These are phyloP conservation scores for Cladobotryum mycophilum DNA, from an alignment of 2,329 filamentous ascomycete species.

Conservation along the genomic window DNA sequence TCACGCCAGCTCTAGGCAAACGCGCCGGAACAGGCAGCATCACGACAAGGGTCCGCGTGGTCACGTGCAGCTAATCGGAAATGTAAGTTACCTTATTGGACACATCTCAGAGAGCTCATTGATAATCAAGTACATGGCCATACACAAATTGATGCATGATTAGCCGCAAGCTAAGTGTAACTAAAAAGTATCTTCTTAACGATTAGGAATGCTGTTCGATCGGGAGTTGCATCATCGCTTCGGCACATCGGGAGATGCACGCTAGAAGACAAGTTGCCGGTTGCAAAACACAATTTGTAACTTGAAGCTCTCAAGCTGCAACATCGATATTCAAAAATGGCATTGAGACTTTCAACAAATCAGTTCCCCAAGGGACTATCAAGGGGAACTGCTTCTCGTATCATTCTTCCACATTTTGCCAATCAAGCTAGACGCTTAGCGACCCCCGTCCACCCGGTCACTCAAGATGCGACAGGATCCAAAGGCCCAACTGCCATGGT, in stretches of 20 bases:
- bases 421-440: conserved; percentile 29
- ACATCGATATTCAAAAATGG: conserved; percentile 20
- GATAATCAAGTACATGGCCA: background rate
- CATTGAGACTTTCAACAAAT: conserved; percentile 24
- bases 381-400: conserved; percentile 19
- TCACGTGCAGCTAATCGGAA: conserved; percentile 22
- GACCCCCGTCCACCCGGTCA: conserved; percentile 62
- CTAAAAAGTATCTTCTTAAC: no score
- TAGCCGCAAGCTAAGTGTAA: background rate
- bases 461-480: conserved; percentile 63
- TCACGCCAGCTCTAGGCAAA: conserved; percentile 24
- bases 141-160: background rate
- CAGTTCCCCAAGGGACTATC: conserved; percentile 24
- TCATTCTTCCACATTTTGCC: conserved; percentile 25
- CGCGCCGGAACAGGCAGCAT: conserved; percentile 21
- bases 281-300: background rate
- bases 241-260: conserved; percentile 8
- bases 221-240: conserved; percentile 8
- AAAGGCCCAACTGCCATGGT: conserved; percentile 94
- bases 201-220: background rate
- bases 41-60: conserved; percentile 20
- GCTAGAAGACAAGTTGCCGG: background rate
- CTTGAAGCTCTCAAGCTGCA: background rate
- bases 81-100: background rate
- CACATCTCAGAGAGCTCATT: background rate